Evolutionary conservation across 192 early-diverging fungal species (phyloP).

Genomic region (Umbelopsis sp.): DNA sequence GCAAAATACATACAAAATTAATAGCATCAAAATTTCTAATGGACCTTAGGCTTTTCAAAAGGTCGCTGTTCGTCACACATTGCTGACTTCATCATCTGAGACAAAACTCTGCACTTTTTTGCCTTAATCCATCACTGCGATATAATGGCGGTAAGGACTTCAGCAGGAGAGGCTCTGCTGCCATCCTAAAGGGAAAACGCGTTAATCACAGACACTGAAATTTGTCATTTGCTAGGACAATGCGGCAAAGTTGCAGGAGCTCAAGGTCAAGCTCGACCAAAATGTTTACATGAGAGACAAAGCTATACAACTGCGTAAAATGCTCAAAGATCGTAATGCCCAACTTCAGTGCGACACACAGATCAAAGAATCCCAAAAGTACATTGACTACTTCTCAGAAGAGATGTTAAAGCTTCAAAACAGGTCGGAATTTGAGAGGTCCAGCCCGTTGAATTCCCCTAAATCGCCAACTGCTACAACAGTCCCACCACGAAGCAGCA

Average conservation of each 20-base stretch:
- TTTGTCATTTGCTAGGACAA: not conserved
- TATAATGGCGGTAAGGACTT: conserved; percentile 10
- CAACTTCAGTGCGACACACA: conserved; percentile 78
- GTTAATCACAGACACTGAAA: not conserved
- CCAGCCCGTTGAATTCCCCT: not conserved
- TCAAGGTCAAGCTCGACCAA: conserved; percentile 45
- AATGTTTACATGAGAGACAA: conserved; percentile 44
- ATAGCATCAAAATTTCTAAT: not conserved
- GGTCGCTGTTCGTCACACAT: conserved; percentile 13
- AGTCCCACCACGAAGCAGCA: conserved; percentile 5
- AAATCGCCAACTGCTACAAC: not conserved
- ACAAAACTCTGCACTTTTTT: not conserved
- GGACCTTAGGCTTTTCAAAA: not conserved
- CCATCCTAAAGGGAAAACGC: not conserved
- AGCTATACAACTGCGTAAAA: conserved; percentile 56
- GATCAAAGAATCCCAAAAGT: conserved; percentile 66
- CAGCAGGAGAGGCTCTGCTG: not conserved
- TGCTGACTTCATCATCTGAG: conserved; percentile 22
- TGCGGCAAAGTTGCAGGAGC: conserved; percentile 32
- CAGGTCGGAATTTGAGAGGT: not conserved
- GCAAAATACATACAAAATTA: not conserved
- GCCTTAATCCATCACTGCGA: conserved; percentile 6
- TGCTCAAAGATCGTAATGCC: conserved; percentile 64
- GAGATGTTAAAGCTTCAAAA: conserved; percentile 62
- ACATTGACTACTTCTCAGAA: conserved; percentile 68